A percentile compares a stretch with the other conserved stretches of the same genome.
Conservation (phyloP, 306 rosid species). For the Gillenia trifoliata region DNA sequence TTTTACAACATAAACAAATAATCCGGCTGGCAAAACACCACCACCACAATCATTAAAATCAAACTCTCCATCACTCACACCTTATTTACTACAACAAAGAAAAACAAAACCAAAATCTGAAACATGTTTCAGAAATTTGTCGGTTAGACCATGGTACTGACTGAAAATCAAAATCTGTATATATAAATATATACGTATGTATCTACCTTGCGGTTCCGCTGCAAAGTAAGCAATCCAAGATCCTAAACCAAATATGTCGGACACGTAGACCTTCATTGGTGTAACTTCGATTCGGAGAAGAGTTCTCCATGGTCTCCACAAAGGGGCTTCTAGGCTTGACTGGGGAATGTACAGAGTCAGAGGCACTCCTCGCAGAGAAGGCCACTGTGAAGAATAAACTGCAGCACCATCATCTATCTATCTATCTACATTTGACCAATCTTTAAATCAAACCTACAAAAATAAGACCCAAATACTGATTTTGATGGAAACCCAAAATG, state of each 20-base stretch:
- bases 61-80: neutral
- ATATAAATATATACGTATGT: neutral
- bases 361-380: constrained; percentile 71
- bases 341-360: constrained; percentile 82
- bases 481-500: neutral
- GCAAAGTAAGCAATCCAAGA: constrained; percentile 59
- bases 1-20: constrained; percentile 1
- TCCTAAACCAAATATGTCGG: constrained; percentile 57
- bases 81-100: neutral
- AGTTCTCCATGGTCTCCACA: constrained; percentile 64
- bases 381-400: constrained; percentile 71
- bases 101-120: neutral
- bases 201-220: constrained; percentile 48
- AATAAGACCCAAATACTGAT: neutral
- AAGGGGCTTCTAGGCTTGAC: constrained; percentile 63
- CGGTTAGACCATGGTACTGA: neutral
- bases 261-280: constrained; percentile 45
- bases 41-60: neutral
- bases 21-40: constrained; percentile 5
- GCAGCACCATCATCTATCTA: constrained; percentile 26
- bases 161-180: neutral
- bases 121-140: constrained; percentile 1
- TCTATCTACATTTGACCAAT: too few relatives aligned
- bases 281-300: constrained; percentile 42
- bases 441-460: neutral